Conservation (phyloP, 257 asterid species). For the Linderniella brevidens region DNA sequence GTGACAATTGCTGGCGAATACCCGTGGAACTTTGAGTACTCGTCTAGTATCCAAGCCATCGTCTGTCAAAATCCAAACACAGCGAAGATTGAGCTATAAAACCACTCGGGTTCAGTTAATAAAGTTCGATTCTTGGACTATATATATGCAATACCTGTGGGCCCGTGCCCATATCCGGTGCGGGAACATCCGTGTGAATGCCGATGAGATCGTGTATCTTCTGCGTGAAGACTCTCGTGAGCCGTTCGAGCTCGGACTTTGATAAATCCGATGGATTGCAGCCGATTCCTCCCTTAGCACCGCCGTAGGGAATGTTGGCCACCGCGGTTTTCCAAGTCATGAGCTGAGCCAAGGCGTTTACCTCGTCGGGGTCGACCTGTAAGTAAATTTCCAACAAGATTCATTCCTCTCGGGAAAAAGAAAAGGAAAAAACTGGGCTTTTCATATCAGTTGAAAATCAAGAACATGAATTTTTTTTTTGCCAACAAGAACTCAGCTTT, state of each 20-base stretch:
- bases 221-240: constrained; percentile 82
- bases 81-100: not conserved
- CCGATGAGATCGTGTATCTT: constrained; percentile 90
- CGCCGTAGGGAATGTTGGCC: constrained; percentile 90
- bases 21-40: constrained; percentile 92
- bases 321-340: constrained; percentile 99
- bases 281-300: constrained; percentile 96
- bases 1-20: constrained; percentile 92
- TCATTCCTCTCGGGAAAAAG: not conserved
- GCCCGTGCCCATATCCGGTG: constrained; percentile 94
- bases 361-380: constrained; percentile 92
- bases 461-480: not conserved
- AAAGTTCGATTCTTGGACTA: not conserved
- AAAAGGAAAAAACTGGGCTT: not conserved
- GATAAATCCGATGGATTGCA: constrained; percentile 60
- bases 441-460: not conserved
- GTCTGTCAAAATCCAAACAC: constrained; percentile 45
- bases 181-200: constrained; percentile 76
- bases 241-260: constrained; percentile 66
- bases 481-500: no score
- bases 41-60: constrained; percentile 97
- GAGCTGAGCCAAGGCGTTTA: constrained; percentile 79
- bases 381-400: not conserved
- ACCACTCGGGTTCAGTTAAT: not conserved
- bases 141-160: constrained; percentile 35